These are phyloP conservation scores for Aspergillus cavernicola DNA, from an alignment of 495 filamentous ascomycete species.

Conservation along the genomic window DNA sequence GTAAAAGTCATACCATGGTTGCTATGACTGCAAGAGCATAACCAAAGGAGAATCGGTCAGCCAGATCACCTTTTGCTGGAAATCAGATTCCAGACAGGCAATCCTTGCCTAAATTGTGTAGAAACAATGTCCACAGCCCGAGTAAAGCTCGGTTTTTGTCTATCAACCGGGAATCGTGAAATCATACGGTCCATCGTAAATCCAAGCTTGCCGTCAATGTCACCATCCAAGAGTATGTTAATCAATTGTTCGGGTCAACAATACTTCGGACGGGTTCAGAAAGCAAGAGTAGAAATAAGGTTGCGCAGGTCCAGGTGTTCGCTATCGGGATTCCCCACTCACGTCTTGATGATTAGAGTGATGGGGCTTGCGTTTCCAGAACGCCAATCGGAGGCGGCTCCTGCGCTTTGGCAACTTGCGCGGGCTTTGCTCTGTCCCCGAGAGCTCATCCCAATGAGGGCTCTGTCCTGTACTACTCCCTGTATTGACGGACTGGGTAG, in stretches of 20 bases:
- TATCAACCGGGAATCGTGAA: conserved; percentile 22
- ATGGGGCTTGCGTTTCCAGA: conserved; percentile 42
- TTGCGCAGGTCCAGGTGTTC: neutral
- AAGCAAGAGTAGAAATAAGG: neutral
- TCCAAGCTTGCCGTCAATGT: conserved; percentile 30
- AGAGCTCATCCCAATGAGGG: conserved; percentile 21
- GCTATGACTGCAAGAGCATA: no score
- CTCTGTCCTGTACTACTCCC: conserved; percentile 26
- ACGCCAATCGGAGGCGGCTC: conserved; percentile 44
- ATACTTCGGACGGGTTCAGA: neutral
- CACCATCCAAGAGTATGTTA: conserved; percentile 21
- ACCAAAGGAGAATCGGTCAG: no score
- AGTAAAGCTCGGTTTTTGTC: neutral
- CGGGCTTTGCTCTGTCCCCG: conserved; percentile 13
- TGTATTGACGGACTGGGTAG: conserved; percentile 29
- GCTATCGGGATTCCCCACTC: conserved; percentile 33
- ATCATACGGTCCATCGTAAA: conserved; percentile 33
- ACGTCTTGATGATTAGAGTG: conserved; percentile 34
- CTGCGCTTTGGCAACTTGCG: conserved; percentile 35
- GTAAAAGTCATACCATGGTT: no score
- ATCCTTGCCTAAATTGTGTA: neutral
- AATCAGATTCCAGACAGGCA: neutral
- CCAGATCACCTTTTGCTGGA: neutral
- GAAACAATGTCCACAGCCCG: neutral
- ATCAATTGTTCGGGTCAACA: neutral